These are phyloP conservation scores for Sphagnum tenellum DNA, from an alignment of 225 moss, liverwort and hornwort genomes.

Conservation along the genomic window DNA sequence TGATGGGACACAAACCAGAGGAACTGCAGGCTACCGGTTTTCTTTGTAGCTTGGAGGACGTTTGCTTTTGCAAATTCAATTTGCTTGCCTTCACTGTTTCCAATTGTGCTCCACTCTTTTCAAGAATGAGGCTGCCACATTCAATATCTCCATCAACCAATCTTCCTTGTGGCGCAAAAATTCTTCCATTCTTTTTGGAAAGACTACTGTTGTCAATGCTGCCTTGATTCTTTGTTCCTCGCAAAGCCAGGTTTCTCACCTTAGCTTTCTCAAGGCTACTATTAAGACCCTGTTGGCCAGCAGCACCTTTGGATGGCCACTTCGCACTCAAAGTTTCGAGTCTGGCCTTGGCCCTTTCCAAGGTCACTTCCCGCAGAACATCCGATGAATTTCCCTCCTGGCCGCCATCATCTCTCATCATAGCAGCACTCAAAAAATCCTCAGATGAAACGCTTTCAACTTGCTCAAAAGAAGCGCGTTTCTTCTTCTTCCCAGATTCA, in stretches of 20 bases:
- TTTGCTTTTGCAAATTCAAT: too few relatives aligned
- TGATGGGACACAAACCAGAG: too few relatives aligned
- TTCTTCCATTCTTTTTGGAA: too few relatives aligned
- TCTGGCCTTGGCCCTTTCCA: slow-evolving; percentile 9
- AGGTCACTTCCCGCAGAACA: slow-evolving; percentile 3
- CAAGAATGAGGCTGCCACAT: too few relatives aligned
- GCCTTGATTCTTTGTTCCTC: not conserved
- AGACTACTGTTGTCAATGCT: not conserved
- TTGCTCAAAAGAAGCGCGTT: not conserved
- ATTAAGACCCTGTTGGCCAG: slow-evolving; percentile 15
- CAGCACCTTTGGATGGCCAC: not conserved
- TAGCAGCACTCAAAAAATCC: slow-evolving; percentile 7
- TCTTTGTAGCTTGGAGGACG: too few relatives aligned
- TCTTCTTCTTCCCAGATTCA: slow-evolving; percentile 15
- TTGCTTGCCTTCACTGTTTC: too few relatives aligned
- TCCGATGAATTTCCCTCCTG: slow-evolving; percentile 6
- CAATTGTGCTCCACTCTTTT: too few relatives aligned
- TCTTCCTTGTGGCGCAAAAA: too few relatives aligned
- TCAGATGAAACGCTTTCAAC: slow-evolving; percentile 6
- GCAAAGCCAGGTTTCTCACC: not conserved
- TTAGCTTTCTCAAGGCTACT: slow-evolving; percentile 29
- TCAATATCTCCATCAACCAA: too few relatives aligned
- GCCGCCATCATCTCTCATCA: slow-evolving; percentile 8
- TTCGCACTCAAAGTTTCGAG: slow-evolving; percentile 9
- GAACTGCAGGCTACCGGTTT: too few relatives aligned